Conservation (phyloP, 2,329 filamentous ascomycete species). For the Harringtonia lauricola region DNA sequence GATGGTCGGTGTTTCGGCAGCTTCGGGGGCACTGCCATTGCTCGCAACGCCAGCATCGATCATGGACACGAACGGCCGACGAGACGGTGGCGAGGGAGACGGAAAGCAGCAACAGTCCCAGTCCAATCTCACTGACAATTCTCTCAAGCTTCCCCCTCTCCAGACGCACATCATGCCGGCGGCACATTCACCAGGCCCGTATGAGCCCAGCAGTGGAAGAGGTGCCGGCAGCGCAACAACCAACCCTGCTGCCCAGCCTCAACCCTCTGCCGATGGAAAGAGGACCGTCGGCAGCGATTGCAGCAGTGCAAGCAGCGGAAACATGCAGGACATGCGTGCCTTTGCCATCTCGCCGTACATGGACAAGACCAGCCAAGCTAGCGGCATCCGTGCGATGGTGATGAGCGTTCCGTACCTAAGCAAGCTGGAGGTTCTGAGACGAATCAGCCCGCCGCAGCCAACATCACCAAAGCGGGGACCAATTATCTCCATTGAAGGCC, state of each 20-base stretch:
- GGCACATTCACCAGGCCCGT: conserved; percentile 7
- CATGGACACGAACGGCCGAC: no score
- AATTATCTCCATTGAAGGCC: conserved; percentile 75
- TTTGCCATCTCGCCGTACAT: conserved; percentile 5
- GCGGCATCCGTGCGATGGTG: conserved; percentile 55
- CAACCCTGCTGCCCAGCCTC: no score
- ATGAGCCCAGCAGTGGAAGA: not conserved
- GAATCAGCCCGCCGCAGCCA: conserved; percentile 57
- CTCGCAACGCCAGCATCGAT: not conserved
- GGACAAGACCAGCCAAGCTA: conserved; percentile 22
- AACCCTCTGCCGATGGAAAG: not conserved
- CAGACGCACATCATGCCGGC: conserved; percentile 25
- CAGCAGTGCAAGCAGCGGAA: not conserved
- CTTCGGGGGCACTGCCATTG: conserved; percentile 15
- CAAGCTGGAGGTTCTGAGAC: conserved; percentile 66
- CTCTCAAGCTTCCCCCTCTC: conserved; percentile 41
- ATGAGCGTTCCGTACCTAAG: conserved; percentile 64
- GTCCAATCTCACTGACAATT: conserved; percentile 27
- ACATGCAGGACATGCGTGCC: conserved; percentile 1
- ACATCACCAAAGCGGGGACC: conserved; percentile 50
- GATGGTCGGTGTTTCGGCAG: conserved; percentile 9
- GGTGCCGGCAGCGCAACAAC: not conserved
- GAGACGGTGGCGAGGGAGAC: not conserved
- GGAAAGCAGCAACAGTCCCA: conserved; percentile 6
- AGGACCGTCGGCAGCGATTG: not conserved